A percentile compares a stretch with the other conserved stretches of the same genome.
These are phyloP conservation scores for Cyclostephanos tholiformis DNA, from an alignment of 108 stramenopile genomes.

Conservation along the genomic window DNA sequence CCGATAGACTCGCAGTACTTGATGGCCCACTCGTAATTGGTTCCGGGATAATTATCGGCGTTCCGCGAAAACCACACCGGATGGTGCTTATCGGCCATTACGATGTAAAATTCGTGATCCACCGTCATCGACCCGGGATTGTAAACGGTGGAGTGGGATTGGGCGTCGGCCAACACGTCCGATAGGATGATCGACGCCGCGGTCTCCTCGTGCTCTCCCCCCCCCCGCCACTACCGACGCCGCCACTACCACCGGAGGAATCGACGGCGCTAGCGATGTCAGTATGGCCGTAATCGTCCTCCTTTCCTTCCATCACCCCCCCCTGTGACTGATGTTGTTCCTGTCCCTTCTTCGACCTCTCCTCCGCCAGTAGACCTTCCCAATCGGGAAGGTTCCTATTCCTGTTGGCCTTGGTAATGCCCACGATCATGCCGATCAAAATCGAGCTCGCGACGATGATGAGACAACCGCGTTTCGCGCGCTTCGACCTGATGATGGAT, in stretches of 20 bases:
- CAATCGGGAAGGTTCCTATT: conserved; percentile 27
- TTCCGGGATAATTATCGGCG: background rate
- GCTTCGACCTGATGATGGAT: background rate
- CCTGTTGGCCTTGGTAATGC: background rate
- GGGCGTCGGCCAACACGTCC: background rate
- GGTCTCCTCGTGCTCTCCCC: too few relatives aligned
- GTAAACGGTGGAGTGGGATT: background rate
- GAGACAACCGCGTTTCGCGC: background rate
- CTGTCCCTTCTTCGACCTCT: conserved; percentile 12
- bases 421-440: background rate
- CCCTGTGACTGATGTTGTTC: background rate
- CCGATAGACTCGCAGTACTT: background rate
- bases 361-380: conserved; percentile 25
- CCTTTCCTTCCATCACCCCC: too few relatives aligned
- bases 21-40: background rate
- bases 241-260: background rate
- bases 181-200: background rate
- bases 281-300: background rate
- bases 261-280: background rate
- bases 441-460: background rate
- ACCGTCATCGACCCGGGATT: background rate
- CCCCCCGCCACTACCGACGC: too few relatives aligned
- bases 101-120: background rate
- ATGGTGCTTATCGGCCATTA: conserved; percentile 1
- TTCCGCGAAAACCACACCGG: background rate